phyloP scores from a whole-genome alignment of 2,329 filamentous ascomycete species.

The Fusarium fracticaudum region DNA sequence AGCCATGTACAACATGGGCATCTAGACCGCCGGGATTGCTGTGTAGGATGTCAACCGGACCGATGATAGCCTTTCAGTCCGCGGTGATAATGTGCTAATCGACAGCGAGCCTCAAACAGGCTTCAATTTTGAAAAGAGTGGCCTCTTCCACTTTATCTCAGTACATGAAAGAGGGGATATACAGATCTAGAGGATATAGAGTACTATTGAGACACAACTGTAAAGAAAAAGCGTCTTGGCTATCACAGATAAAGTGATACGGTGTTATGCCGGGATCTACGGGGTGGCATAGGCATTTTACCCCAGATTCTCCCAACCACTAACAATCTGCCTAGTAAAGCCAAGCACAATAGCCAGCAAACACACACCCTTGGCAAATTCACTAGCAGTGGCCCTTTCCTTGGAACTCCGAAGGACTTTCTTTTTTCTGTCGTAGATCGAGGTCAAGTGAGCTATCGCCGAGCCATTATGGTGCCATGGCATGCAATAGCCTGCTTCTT shows the following conservation, averaged over 20 bases:
- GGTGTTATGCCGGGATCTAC: slow-evolving; percentile 1
- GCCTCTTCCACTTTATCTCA: no score
- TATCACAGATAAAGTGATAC: slow-evolving; percentile 7
- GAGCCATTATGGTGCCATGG: slow-evolving; percentile 22
- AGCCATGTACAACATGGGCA: slow-evolving; percentile 57
- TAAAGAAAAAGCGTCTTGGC: slow-evolving; percentile 15
- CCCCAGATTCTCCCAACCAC: slow-evolving; percentile 8
- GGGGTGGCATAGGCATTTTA: not conserved
- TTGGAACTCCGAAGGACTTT: not conserved
- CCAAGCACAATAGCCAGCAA: not conserved
- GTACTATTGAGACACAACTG: slow-evolving; percentile 15
- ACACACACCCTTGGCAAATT: not conserved
- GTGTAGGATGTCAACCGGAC: slow-evolving; percentile 58
- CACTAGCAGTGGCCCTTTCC: not conserved
- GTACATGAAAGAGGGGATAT: slow-evolving; percentile 2
- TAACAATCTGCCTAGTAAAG: not conserved
- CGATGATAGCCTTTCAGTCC: slow-evolving; percentile 56
- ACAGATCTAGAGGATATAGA: not conserved
- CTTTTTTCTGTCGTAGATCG: not conserved
- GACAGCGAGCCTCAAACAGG: fast-evolving
- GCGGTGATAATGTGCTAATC: slow-evolving; percentile 54
- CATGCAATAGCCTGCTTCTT: slow-evolving; percentile 17
- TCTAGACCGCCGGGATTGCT: slow-evolving; percentile 58
- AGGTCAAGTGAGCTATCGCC: slow-evolving; percentile 30
- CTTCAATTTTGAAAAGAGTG: not conserved